phyloP scores from a whole-genome alignment of 805 yeast genomes.

The Barnettozyma botsteinii region DNA sequence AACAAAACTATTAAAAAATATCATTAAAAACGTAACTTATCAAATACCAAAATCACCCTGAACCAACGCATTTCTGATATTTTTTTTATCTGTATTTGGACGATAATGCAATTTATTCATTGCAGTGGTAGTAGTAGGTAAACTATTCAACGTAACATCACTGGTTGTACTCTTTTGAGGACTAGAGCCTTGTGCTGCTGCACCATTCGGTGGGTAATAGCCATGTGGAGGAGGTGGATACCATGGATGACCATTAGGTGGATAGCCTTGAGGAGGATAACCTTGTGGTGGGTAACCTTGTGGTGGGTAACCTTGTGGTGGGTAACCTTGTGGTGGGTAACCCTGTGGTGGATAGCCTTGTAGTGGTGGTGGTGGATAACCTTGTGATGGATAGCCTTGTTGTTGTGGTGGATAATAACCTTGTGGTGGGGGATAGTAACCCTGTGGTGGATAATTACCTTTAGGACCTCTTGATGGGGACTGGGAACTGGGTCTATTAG shows the following conservation, averaged over 20 bases:
- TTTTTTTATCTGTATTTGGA: conserved; percentile 43
- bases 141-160: conserved; percentile 37
- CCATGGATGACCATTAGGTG: conserved; percentile 15
- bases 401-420: conserved; percentile 19
- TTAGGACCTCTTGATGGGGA: conserved; percentile 5
- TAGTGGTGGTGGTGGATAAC: conserved; percentile 14
- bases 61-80: conserved; percentile 57
- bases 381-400: conserved; percentile 22
- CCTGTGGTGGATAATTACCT: conserved; percentile 7
- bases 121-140: conserved; percentile 41
- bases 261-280: conserved; percentile 14
- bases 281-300: conserved; percentile 16
- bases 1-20: not conserved
- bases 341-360: conserved; percentile 25
- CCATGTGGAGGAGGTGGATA: conserved; percentile 14
- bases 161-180: conserved; percentile 25
- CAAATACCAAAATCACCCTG: conserved; percentile 66
- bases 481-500: conserved; percentile 1
- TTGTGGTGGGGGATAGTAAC: conserved; percentile 12
- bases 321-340: conserved; percentile 18
- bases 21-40: not conserved
- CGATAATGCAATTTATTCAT: conserved; percentile 43
- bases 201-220: conserved; percentile 13
- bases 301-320: conserved; percentile 9
- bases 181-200: conserved; percentile 8